Base-by-base conservation (phyloP, 495 filamentous ascomycete genomes). In the Aspergillus panamensis region DNA sequence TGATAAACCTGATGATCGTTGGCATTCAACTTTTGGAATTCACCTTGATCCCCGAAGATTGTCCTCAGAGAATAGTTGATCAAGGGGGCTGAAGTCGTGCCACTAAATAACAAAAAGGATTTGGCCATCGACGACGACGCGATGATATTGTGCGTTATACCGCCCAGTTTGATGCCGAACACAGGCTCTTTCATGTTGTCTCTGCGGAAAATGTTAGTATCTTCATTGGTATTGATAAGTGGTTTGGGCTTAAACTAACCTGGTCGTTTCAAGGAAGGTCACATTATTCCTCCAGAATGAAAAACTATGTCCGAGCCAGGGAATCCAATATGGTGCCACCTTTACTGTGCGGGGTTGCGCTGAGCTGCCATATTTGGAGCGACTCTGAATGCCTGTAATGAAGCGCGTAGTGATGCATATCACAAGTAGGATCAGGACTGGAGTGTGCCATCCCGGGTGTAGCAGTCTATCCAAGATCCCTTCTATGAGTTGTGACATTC, bases 311-410 rank as follows among this genome's bases (percentile, higher is more conserved):
- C 84, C 81, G 2, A 86, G 35, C 58, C 77, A 72, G 12, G 84
- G 84, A 8, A 86, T 53, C 81, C 82, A 87, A 69, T 86, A 87
- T 12, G 84, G 82, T 9, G 76, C 52, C 33, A 69, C 61, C 59
- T 71, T 73, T 42, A 81, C 73, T 48, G 53, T 65, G 57, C 63
- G 69, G 32, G 66, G 49, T 31, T 69, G 60, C 31, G 60, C 53
- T 14, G 58, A 43, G 39, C 62, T 51, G 30, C 37, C 42, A n/a
- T 50, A 57, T 25, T 54, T 55, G 17, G 52, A 61, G 7, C 65
- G 61, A 48, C 73, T 72, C 44, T 69, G 73, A 30, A 78, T 20
- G 29, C 71, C 72, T 5, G 66, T 73, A 56, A 72, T 55, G 21
- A 73, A 62, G 32, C 80, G 78, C 55, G 80, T 74, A 61, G 63